Conservation (phyloP, 495 filamentous ascomycete species). For the Hypoxylon fuscum region DNA sequence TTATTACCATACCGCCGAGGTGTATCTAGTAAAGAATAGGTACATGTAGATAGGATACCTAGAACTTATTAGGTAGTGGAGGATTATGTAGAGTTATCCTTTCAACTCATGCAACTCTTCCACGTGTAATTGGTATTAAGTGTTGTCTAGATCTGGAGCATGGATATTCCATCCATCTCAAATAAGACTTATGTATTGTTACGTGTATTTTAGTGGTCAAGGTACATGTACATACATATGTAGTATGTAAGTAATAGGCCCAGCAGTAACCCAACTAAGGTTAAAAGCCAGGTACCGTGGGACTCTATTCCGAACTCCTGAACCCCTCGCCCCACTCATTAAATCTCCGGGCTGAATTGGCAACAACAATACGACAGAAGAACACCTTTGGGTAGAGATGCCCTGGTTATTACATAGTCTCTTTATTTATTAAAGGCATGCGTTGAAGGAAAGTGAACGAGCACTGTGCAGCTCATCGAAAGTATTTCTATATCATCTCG, state of each 20-base stretch:
- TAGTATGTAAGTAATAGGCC: conserved; percentile 11
- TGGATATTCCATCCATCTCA: no score
- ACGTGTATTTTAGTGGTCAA: no score
- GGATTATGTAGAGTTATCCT: no score
- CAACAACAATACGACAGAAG: conserved; percentile 1
- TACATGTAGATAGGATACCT: no score
- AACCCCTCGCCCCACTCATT: conserved; percentile 35
- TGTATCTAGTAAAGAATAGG: background rate
- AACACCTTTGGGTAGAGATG: background rate
- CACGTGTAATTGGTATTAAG: background rate
- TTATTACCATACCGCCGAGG: background rate
- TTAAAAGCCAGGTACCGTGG: conserved; percentile 25
- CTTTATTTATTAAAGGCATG: background rate
- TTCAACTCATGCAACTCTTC: background rate
- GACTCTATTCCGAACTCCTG: conserved; percentile 19
- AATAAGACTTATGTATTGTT: no score
- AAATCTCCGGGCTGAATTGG: conserved; percentile 34
- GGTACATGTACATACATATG: background rate
- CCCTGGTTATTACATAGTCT: background rate
- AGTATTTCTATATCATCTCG: no score
- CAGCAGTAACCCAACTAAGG: background rate
- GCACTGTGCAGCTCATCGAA: no score
- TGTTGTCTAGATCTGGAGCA: no score
- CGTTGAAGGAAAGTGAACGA: no score
- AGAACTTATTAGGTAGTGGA: no score